Evolutionary conservation across 2,329 filamentous ascomycete species (phyloP), one percentile per base, ranked within the genome.

Genomic region (Cercospora citrullina): DNA sequence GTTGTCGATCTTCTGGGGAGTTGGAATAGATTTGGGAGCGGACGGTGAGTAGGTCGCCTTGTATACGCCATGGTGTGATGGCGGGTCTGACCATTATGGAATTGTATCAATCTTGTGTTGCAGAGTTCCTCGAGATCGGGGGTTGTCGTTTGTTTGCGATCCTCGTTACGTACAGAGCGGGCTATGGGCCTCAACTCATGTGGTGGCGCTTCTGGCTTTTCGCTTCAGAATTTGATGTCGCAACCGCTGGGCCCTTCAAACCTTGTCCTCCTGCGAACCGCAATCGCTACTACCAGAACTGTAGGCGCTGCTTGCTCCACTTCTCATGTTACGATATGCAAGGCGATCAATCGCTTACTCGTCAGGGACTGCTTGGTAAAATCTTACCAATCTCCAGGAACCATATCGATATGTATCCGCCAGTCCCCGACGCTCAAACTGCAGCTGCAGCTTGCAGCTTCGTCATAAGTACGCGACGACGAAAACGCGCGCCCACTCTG

Each of bases 1-100:
- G 73, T 66, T 77, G 75, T 62, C 78, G 78, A 67, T 75, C 72
- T 28, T 72, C 68, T 53, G 67, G 66, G 74, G 53, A 73, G 5
- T 57, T 31, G 28, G 58, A 82, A 78, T 91, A 93, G 72, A 94
- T 86, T 72, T 90, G 86, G 63, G 81, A 78, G 69, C 90, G 87
- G 64, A 93, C 87, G 60, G 82, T 79, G 66, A 92, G 84, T 69
- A 94, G 86, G 77, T 93, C 90, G 67, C 80, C 76, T 64, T 84
- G 85, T 78, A 87, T 81, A 71, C 90, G 88, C 91, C 91, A 93
- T 36, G 90, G 90, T 64, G 90, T 92, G 75, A 91, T 88, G 70
- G 90, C 84, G 80, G 91, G 92, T 75, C 89, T 87, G 30, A 90
- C 87, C 89, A 91, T 91, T 2, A 6, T 66, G 4, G 3, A 12